phyloP scores from a whole-genome alignment of 257 asterid genomes.

The Scutellaria baicalensis region DNA sequence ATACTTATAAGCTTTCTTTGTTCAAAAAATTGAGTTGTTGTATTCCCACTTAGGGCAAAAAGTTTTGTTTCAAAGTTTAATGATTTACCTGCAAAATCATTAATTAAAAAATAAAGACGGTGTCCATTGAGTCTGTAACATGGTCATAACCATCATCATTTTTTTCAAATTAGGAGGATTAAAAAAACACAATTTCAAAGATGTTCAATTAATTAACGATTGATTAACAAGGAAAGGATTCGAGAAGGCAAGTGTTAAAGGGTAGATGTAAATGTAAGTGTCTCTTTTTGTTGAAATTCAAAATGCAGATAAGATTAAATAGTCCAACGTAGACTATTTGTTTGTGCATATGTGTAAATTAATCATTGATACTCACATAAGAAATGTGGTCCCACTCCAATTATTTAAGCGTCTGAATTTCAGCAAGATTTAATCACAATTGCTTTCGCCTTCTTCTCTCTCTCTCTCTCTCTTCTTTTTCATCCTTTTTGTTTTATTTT shows the following conservation, averaged over 20 bases:
- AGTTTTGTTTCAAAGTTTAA: too few species aligned
- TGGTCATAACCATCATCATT: not conserved
- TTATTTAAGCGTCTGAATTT: not conserved
- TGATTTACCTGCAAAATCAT: too few species aligned
- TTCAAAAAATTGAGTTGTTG: too few species aligned
- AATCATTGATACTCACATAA: constrained; percentile 9
- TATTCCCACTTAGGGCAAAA: too few species aligned
- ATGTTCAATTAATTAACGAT: not conserved
- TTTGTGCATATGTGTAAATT: not conserved
- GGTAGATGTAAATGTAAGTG: not conserved
- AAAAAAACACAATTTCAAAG: not conserved
- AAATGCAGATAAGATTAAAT: constrained; percentile 6
- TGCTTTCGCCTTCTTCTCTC: too few species aligned
- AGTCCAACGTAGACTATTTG: constrained; percentile 8
- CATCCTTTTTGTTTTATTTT: too few species aligned
- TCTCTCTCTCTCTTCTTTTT: too few species aligned
- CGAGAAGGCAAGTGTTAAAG: constrained; percentile 1
- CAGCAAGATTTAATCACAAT: too few species aligned
- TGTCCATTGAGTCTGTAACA: too few species aligned
- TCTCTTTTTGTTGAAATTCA: not conserved
- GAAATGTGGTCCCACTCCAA: not conserved
- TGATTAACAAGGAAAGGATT: not conserved
- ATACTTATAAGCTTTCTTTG: too few species aligned
- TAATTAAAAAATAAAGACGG: too few species aligned
- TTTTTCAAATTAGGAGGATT: not conserved